Percentiles rank a stretch among this genome's conserved stretches.
These are phyloP conservation scores for Hyaloperonospora arabidopsidis DNA, from an alignment of 352 stramenopile species.

Conservation along the genomic window DNA sequence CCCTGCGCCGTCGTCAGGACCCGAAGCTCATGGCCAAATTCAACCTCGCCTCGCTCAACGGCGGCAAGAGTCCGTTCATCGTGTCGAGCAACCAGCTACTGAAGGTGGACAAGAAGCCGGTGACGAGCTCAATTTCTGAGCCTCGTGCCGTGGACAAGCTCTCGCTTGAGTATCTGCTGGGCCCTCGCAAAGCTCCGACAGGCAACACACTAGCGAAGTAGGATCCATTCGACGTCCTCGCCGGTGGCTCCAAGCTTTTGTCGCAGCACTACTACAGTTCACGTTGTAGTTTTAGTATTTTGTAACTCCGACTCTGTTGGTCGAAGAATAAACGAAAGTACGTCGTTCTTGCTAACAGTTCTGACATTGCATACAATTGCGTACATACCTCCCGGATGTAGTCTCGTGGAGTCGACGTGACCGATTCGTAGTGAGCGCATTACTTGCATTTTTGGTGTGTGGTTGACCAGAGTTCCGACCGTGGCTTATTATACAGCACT, in stretches of 20 bases:
- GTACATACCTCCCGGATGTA: too few relatives aligned
- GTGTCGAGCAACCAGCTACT: slow-evolving; percentile 51
- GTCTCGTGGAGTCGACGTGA: too few relatives aligned
- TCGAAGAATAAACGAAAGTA: too few relatives aligned
- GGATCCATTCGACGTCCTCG: slow-evolving; percentile 42
- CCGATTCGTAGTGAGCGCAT: too few relatives aligned
- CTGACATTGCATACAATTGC: too few relatives aligned
- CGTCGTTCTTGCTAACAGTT: too few relatives aligned
- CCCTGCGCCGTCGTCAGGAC: slow-evolving; percentile 21
- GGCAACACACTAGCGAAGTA: slow-evolving; percentile 15
- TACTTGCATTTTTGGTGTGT: too few relatives aligned
- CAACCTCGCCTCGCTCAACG: slow-evolving; percentile 54
- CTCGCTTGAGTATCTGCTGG: slow-evolving; percentile 59
- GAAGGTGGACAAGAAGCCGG: slow-evolving; percentile 26
- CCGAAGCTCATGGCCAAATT: slow-evolving; percentile 50
- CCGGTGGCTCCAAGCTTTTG: slow-evolving; percentile 51
- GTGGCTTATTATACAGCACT: too few relatives aligned
- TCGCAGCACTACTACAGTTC: too few relatives aligned
- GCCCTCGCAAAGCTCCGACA: slow-evolving; percentile 10
- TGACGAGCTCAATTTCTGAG: slow-evolving; percentile 11
- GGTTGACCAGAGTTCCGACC: too few relatives aligned
- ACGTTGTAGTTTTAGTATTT: too few relatives aligned
- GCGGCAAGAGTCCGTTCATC: slow-evolving; percentile 60
- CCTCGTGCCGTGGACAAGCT: slow-evolving; percentile 49
- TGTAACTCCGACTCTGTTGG: too few relatives aligned